Evolutionary conservation across 441 rosid species (phyloP).

Genomic region (Jatropha podagrica): DNA sequence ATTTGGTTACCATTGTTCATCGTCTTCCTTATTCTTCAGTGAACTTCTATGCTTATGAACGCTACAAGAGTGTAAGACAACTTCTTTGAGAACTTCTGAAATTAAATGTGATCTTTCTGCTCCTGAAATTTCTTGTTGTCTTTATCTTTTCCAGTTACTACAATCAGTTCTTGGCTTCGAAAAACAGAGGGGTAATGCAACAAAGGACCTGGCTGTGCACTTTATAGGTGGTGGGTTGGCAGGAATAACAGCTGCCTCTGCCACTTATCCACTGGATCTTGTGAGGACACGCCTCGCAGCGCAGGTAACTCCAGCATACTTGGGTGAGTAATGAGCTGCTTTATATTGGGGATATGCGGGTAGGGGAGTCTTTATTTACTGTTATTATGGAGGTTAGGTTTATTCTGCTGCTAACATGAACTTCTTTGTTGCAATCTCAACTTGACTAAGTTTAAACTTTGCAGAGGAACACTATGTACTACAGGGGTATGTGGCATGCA

Average conservation of each 20-base stretch:
- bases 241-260: slow-evolving; percentile 92
- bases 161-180: slow-evolving; percentile 46
- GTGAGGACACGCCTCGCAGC: slow-evolving; percentile 96
- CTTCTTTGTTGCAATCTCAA: slow-evolving; percentile 12
- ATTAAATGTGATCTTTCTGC: background rate
- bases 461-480: slow-evolving; percentile 75
- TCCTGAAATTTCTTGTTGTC: slow-evolving; percentile 12
- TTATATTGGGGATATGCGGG: background rate
- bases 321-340: slow-evolving; percentile 23
- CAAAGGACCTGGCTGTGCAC: slow-evolving; percentile 51
- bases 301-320: slow-evolving; percentile 56
- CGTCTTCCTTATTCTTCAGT: slow-evolving; percentile 86
- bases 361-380: background rate
- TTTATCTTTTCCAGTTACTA: slow-evolving; percentile 47
- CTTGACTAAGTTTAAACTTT: slow-evolving; percentile 25
- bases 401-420: background rate
- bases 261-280: slow-evolving; percentile 93
- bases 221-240: slow-evolving; percentile 93
- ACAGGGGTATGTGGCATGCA: slow-evolving; percentile 78
- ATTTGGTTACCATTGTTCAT: slow-evolving; percentile 85
- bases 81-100: slow-evolving; percentile 8
- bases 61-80: slow-evolving; percentile 59
- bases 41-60: slow-evolving; percentile 83
- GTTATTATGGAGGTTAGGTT: background rate
- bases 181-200: slow-evolving; percentile 33